Evolutionary conservation across 2,329 filamentous ascomycete species (phyloP), one percentile per base, ranked within the genome.

Genomic region (Stemphylium lycopersici): DNA sequence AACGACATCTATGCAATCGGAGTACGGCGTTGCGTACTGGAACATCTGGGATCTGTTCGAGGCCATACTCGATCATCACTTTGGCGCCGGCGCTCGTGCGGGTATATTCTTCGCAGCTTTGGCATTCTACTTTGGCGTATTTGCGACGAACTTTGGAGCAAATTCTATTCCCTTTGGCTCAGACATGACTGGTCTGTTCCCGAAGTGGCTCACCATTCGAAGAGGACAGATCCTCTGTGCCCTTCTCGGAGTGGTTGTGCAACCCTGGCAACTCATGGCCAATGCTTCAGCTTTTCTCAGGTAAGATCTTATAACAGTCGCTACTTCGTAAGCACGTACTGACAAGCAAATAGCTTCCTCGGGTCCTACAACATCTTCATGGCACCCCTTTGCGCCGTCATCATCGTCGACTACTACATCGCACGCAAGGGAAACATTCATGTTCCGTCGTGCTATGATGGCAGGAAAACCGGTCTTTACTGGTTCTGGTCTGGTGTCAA

Each of bases 31-130:
- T 5, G 71, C 72, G 3, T 76, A 77, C 58, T 80, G 77, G 78
- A 79, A 80, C 47, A 63, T 77, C 1, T 79, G 77, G 77, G 77
- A 79, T 58, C 69, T 80, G n/a, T 75, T 76, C 47, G 65, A 76
- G 73, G 36, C 69, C 72, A 76, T 80, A 6, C 69, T 80, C 5
- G 72, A 75, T 15, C 68, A 71, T 22, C 75, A 75, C 59, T 79
- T 75, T 67, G 65, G 65, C 1, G 68, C 77, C 0, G 68, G 65
- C 4, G 72, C 75, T 4, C 72, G 78, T 4, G 74, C 75, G 7
- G 71, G 70, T 2, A 66, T 79, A 33, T 78, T 80, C 59, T 71
- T 79, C 40, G 74, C 71, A 2, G 63, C 68, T 2, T 48, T 76
- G 1, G 68, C 71, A 4, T 72, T 72, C 54, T 65, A 68, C n/a